Percentiles rank a stretch among this genome's conserved stretches.
These are phyloP conservation scores for Ceratobasidium sp. DNA, from an alignment of 1,284 basidiomycete genomes.

Conservation along the genomic window DNA sequence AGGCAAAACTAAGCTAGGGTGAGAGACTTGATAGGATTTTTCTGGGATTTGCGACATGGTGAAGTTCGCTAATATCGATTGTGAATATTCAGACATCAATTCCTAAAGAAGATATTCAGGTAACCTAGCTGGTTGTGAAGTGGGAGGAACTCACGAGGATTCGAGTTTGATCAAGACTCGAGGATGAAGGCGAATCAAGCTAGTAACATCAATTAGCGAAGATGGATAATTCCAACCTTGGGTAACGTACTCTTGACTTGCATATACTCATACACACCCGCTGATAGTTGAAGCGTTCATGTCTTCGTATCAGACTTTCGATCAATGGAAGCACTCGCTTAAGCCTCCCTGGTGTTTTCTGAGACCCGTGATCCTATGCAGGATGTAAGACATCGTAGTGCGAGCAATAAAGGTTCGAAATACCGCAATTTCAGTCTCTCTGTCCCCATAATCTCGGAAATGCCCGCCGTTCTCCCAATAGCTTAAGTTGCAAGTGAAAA, in stretches of 20 bases:
- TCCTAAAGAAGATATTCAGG: slow-evolving; percentile 62
- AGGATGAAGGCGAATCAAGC: slow-evolving; percentile 29
- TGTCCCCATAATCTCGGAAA: slow-evolving; percentile 69
- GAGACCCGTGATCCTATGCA: slow-evolving; percentile 62
- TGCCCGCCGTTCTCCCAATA: slow-evolving; percentile 52
- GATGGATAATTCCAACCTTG: slow-evolving; percentile 65
- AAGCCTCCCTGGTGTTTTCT: slow-evolving; percentile 81
- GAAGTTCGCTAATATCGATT: slow-evolving; percentile 63
- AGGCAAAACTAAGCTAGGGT: slow-evolving; percentile 50
- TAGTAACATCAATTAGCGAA: slow-evolving; percentile 1
- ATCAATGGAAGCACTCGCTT: slow-evolving; percentile 68
- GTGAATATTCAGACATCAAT: slow-evolving; percentile 77
- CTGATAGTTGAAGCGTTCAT: slow-evolving; percentile 78
- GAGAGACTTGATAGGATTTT: slow-evolving; percentile 50
- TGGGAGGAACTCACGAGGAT: slow-evolving; percentile 25
- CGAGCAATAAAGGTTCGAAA: slow-evolving; percentile 36
- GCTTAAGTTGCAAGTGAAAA: slow-evolving; percentile 60
- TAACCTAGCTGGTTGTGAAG: neutral
- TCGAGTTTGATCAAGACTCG: slow-evolving; percentile 25
- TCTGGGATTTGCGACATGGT: slow-evolving; percentile 50
- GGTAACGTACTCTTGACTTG: slow-evolving; percentile 73
- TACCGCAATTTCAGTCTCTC: slow-evolving; percentile 81
- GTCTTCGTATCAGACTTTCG: slow-evolving; percentile 74
- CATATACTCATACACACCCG: slow-evolving; percentile 75
- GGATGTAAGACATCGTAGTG: slow-evolving; percentile 46